Base-by-base conservation (phyloP, 345 rosid genomes). In the Boechera retrofracta region DNA sequence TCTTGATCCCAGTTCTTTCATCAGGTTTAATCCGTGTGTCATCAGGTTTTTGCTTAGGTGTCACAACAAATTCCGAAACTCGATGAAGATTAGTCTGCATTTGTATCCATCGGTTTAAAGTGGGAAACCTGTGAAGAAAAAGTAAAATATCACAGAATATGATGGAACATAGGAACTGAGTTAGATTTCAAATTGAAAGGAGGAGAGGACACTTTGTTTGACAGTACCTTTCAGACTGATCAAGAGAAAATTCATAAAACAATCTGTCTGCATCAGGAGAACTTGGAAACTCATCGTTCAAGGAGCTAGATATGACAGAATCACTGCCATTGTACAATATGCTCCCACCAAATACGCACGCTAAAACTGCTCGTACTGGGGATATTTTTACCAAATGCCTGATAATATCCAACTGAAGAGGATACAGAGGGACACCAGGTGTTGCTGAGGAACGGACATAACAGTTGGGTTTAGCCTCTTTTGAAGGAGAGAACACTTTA, bases 91-190 rank as follows among this genome's bases (percentile, higher is more conserved):
- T 92, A 49, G 92, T 92, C 74, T 94, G 97, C 92, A 92, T 90
- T 83, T 94, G 98, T 82, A 94, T 90, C 98, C 98, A 94, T 74
- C 98, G 89, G 72, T 94, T 92, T 77, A 94, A 82, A 74, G 98
- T 92, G 47, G 98, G 94, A 80, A 85, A 94, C 86, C 98, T 94
- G 86, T 70, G 58, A 56, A 61, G 54, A 62, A 48, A 80, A 62
- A 32, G 35, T 3, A 56, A 28, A 53, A 53, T 42, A 71, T 54
- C 41, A 76, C 28, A 21, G 4, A 68, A 80, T 45, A 47, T 32
- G 57, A 64, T 49, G 41, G 10, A 33, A 69, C 32, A 63, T 69
- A 76, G 63, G 66, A 68, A 82, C 73, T 28, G 45, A 60, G 42
- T 33, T 36, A 2, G 42, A 69, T 57, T 64, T 55, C 54, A 41